Base-by-base conservation (phyloP, 805 yeast species). In the Alloascoidea hylecoeti region DNA sequence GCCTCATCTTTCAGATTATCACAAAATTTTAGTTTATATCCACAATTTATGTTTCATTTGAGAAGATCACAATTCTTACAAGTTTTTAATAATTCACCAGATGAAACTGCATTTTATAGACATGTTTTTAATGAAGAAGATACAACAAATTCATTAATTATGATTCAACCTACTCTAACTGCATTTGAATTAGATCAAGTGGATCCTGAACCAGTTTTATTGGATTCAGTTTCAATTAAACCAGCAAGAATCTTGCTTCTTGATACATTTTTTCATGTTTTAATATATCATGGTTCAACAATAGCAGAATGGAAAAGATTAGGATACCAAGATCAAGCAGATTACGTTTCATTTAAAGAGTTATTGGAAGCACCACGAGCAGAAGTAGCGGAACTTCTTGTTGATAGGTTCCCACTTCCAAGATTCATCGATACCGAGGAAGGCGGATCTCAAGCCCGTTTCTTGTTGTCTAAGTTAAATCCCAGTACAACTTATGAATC, bases 391-490 rank as follows among this genome's bases (percentile, higher is more conserved):
- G 76, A 72, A 36, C 62, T 78, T 23, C 59, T 77, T 32, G 62
- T 72, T 42, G 84, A 77, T 47, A 57, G 85, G 46, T 77, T 72
- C 61, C 85, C 85, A 38, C 61, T 77, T 43, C 85, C 85, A 3
- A 62, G 85, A 48, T 77, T 75, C 46, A 74, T 77, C 38, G 83
- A 77, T 49, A 74, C 82, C 17, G 82, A 77, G 47, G 83, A 76
- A 51, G 83, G 83, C 39, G 84, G 83, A 3, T 75, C 83, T 0
- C 85, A 77, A 50, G 83, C 84, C 0, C 64, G 85, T 55, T 77
- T 77, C 52, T 60, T 77, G 40, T 72, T 72, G 65, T 77, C 83
- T 2, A 76, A 76, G 54, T 60, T 77, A 47, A 77, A 77, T 53
- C 84, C 85, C 12, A 67, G 80, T 3, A 73, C 75, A 2, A 66